Evolutionary conservation across 176 grass and related monocot genomes (phyloP).

Genomic region (Bromus sterilis): DNA sequence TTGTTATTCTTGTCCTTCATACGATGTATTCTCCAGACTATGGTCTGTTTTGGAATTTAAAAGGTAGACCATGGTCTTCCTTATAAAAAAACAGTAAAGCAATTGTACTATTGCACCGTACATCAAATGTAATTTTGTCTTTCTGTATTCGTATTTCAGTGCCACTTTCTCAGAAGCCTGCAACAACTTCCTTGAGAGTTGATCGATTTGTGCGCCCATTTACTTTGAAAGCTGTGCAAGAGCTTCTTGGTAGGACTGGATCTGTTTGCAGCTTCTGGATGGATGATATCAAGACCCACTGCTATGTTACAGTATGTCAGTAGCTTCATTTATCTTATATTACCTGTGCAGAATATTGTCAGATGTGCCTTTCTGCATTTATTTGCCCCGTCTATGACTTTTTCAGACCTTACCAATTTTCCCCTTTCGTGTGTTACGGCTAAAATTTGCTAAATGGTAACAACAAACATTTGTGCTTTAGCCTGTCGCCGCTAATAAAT

Average conservation of each 20-base stretch:
- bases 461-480: background rate
- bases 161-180: constrained; percentile 49
- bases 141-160: constrained; percentile 37
- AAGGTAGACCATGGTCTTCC: no score
- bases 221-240: constrained; percentile 83
- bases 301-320: constrained; percentile 71
- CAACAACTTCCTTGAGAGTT: constrained; percentile 76
- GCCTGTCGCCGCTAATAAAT: background rate
- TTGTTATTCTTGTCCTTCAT: no score
- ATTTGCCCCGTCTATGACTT: background rate
- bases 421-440: background rate
- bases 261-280: constrained; percentile 78
- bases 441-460: background rate
- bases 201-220: constrained; percentile 73
- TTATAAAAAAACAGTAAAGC: no score
- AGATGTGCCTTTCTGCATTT: background rate
- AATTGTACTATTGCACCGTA: background rate
- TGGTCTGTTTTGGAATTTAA: no score
- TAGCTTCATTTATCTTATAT: background rate
- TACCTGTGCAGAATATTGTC: background rate
- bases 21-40: no score
- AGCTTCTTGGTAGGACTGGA: constrained; percentile 72
- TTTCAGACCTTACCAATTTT: background rate
- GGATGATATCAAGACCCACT: constrained; percentile 90
- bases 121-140: background rate